Evolutionary conservation across 2,329 filamentous ascomycete species (phyloP), one percentile per base, ranked within the genome.

Genomic region (Penicillium crustosum): DNA sequence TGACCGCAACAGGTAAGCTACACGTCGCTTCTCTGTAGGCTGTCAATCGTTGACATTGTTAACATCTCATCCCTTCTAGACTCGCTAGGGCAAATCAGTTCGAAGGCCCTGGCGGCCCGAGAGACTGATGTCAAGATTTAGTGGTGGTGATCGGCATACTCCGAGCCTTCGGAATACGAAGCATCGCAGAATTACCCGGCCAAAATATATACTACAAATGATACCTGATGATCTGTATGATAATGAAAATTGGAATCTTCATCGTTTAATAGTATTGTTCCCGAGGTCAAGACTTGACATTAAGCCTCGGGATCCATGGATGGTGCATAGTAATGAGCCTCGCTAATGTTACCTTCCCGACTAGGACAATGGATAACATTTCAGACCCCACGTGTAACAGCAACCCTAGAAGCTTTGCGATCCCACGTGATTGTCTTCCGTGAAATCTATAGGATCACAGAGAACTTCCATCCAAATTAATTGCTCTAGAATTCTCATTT

Each of bases 11-110:
- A 65, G 73, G 73, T 77, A 54, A 66, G 73, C 57, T 29, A 23
- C 39, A 21, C 5, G 35, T 12, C 1, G 19, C 21, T 7, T 41
- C 27, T 31, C 15, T 6, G 9, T 2, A 9, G 8, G 13, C n/a
- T 12, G 7, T 27, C 13, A 12, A 9, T 23, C 3, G 19, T 53
- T 42, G 33, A 36, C n/a, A 38, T 10, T 36, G 15, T 47, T 66
- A 38, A 61, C 29, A 21, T 45, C 25, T 8, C n/a, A 6, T 13
- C 9, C 29, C 17, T 31, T 31, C 19, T 57, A 76, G 74, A 59
- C 60, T 74, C 44, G 71, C 73, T 15, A 67, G 70, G 23, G 75
- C 73, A 13, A 65, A 65, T 35, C 65, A 77, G 6, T 79, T 73
- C 53, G 66, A 74, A 21, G 75, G 73, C 6, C 9, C 45, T 0